These are phyloP conservation scores for Heliamphora pulchella DNA, from an alignment of 179 eudicot genomes.

Conservation along the genomic window DNA sequence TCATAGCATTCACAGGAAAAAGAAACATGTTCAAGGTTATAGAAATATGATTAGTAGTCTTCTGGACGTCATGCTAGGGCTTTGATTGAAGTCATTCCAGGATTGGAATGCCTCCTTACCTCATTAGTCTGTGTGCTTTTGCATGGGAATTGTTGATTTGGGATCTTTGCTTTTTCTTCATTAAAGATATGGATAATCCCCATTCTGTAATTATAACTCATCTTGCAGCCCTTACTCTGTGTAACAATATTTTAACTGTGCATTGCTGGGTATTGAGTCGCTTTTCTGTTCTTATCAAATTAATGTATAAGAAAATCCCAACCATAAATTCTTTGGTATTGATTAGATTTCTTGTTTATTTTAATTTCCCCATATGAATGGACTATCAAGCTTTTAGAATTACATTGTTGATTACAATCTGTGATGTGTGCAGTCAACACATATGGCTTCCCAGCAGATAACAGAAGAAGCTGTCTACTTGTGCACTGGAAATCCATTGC, in stretches of 20 bases:
- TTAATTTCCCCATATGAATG: background rate
- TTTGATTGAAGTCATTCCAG: no score
- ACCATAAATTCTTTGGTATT: background rate
- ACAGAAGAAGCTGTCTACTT: constrained; percentile 93
- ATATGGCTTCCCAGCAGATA: constrained; percentile 86
- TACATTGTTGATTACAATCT: background rate
- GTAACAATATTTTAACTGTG: background rate
- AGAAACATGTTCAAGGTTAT: background rate
- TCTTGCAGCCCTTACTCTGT: background rate
- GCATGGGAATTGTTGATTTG: background rate
- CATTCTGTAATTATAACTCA: background rate
- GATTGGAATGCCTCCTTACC: no score
- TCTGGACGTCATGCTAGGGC: background rate
- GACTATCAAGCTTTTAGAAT: background rate
- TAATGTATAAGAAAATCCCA: background rate
- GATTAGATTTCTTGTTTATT: background rate
- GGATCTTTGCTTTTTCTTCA: background rate
- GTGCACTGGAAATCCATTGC: constrained; percentile 97
- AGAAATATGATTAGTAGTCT: background rate
- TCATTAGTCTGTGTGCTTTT: background rate
- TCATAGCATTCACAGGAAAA: background rate
- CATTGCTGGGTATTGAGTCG: background rate
- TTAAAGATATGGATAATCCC: background rate
- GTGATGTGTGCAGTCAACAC: constrained; percentile 68
- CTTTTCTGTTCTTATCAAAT: no score